Conservation (phyloP, 169 alveolate species). For the Sarcocystis neurona region DNA sequence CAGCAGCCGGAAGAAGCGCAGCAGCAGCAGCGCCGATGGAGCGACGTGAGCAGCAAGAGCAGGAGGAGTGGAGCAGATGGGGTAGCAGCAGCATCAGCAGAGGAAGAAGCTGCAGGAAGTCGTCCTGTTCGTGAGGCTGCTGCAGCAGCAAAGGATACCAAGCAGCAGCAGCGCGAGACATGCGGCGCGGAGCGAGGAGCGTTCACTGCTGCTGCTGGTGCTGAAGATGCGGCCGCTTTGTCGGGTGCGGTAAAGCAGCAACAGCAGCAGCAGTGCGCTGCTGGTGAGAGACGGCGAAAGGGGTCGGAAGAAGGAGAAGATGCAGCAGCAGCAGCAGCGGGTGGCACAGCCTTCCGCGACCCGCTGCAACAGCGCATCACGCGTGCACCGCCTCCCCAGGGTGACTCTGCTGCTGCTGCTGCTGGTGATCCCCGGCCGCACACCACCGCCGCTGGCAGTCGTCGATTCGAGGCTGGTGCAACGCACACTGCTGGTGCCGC, state of each 20-base stretch:
- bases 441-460: no score
- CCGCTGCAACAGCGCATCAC: background rate
- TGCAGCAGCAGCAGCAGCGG: slow-evolving; percentile 51
- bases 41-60: background rate
- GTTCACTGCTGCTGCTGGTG: slow-evolving; percentile 33
- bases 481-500: no score
- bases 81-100: slow-evolving; percentile 45
- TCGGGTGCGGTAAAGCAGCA: slow-evolving; percentile 49
- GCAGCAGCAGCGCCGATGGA: background rate
- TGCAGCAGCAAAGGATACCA: no score
- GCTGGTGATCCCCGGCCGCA: no score
- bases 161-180: no score
- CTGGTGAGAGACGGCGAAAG: no score
- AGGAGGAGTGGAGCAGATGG: no score
- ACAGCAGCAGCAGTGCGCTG: slow-evolving; percentile 46
- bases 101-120: background rate
- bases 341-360: background rate
- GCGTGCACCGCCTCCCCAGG: no score
- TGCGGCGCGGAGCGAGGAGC: no score
- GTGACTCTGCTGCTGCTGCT: no score
- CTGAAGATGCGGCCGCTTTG: slow-evolving; percentile 26
- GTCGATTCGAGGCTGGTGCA: no score
- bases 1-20: background rate
- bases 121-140: background rate
- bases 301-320: no score